Conservation (phyloP, 2,329 filamentous ascomycete genomes). For the Beauveria varroae region DNA sequence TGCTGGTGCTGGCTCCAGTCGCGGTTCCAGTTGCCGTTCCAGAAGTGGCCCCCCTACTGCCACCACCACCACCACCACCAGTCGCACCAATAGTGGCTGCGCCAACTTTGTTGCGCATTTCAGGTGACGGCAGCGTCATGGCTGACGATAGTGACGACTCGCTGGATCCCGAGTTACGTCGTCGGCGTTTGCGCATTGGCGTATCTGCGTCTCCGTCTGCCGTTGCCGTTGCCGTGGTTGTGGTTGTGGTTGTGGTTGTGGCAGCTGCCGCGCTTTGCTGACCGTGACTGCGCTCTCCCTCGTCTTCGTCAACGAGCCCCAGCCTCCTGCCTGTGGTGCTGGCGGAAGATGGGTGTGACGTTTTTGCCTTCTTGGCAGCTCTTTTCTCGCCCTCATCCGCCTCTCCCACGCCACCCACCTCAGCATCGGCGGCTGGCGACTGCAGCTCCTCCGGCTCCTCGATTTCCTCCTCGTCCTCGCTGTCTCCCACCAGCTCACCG, state of each 20-base stretch:
- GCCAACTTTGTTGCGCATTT: conserved; percentile 13
- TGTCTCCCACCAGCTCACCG: conserved; percentile 36
- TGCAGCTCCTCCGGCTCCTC: conserved; percentile 16
- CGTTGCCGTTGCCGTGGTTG: conserved; percentile 4
- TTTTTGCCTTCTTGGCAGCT: conserved; percentile 31
- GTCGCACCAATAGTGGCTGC: neutral
- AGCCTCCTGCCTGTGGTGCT: conserved; percentile 4
- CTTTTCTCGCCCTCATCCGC: conserved; percentile 16
- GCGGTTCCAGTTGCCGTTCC: conserved; percentile 8
- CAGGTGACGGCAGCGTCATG: conserved; percentile 32
- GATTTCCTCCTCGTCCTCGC: conserved; percentile 23
- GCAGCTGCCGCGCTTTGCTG: conserved; percentile 1
- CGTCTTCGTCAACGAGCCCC: neutral
- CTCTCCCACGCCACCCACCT: neutral
- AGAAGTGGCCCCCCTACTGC: conserved; percentile 8
- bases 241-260: neutral
- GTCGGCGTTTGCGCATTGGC: conserved; percentile 27
- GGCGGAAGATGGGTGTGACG: conserved; percentile 12
- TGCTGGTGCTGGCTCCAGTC: conserved; percentile 5
- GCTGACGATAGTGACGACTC: conserved; percentile 36
- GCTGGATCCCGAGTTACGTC: conserved; percentile 32
- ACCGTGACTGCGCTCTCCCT: neutral
- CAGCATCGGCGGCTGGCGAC: neutral
- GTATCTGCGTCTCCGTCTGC: conserved; percentile 22
- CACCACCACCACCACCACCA: neutral